A percentile compares a stretch with the other conserved stretches of the same genome.
Evolutionary conservation across 2,329 filamentous ascomycete genomes (phyloP).

Genomic region (Aspergillus alliaceus): DNA sequence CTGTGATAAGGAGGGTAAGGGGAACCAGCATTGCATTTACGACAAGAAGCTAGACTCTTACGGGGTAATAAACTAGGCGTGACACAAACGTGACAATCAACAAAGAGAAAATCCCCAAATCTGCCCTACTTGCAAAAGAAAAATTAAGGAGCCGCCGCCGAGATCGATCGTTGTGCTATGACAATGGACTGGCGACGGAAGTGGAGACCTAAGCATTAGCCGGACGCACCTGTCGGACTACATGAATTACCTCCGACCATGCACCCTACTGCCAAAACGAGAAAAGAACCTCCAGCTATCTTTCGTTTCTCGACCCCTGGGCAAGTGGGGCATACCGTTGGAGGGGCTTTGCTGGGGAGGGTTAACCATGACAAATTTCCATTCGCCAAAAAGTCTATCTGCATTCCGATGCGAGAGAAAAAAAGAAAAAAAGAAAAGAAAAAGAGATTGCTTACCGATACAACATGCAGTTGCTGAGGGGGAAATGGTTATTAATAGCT

Average conservation of each 20-base stretch:
- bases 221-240: constrained; percentile 3
- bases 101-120: background rate
- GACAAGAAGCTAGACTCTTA: background rate
- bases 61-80: background rate
- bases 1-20: background rate
- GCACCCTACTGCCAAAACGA: background rate
- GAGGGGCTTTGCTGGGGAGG: background rate
- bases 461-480: background rate
- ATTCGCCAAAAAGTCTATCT: background rate
- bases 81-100: background rate
- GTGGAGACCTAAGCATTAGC: background rate
- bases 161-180: constrained; percentile 8
- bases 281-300: background rate
- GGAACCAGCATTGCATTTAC: background rate
- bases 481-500: background rate
- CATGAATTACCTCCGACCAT: background rate
- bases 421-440: too few relatives aligned
- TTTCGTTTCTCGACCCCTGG: background rate
- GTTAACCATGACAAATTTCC: constrained; percentile 4
- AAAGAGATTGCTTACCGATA: background rate
- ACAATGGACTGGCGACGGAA: background rate
- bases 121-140: background rate
- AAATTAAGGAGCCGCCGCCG: constrained; percentile 4
- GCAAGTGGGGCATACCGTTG: constrained; percentile 4
- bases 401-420: background rate